A percentile compares a stretch with the other conserved stretches of the same genome.
These are phyloP conservation scores for Thielaviopsis populi DNA, from an alignment of 2,329 filamentous ascomycete genomes.

Conservation along the genomic window DNA sequence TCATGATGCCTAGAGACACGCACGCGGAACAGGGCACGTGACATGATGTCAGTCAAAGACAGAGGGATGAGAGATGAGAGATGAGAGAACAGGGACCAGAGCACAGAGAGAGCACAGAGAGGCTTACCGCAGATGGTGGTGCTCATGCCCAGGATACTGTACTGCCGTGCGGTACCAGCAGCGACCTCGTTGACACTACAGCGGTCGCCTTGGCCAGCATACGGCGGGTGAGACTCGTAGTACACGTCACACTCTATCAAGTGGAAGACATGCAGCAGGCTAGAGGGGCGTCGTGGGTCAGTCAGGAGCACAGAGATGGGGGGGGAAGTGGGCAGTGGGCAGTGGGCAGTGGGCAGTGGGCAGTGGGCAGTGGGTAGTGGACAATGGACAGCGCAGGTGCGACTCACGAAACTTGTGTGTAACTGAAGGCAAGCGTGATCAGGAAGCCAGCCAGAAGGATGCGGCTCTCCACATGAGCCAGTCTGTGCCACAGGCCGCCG, in stretches of 20 bases:
- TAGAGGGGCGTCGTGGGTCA: conserved; percentile 15
- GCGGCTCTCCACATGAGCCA: conserved; percentile 27
- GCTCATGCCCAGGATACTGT: conserved; percentile 49
- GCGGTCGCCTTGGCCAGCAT: conserved; percentile 32
- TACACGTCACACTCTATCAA: conserved; percentile 59
- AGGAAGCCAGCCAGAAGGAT: conserved; percentile 45
- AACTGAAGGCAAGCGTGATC: conserved; percentile 37
- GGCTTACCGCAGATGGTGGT: conserved; percentile 48
- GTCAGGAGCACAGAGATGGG: neutral
- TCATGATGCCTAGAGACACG: conserved; percentile 39
- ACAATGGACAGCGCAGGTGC: neutral
- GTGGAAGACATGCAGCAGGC: conserved; percentile 49
- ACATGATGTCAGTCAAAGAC: neutral
- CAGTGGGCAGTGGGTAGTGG: neutral
- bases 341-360: neutral
- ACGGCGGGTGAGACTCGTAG: conserved; percentile 43
- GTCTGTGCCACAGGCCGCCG: neutral
- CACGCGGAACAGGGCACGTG: neutral
- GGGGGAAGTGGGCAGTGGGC: neutral
- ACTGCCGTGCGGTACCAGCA: conserved; percentile 46
- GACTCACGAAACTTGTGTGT: conserved; percentile 35
- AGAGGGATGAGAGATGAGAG: conserved; percentile 2
- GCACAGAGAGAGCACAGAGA: neutral
- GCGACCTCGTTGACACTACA: conserved; percentile 49
- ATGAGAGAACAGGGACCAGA: neutral